Evolutionary conservation across 2,329 filamentous ascomycete species (phyloP).

Genomic region (Akanthomyces uredinophilus): DNA sequence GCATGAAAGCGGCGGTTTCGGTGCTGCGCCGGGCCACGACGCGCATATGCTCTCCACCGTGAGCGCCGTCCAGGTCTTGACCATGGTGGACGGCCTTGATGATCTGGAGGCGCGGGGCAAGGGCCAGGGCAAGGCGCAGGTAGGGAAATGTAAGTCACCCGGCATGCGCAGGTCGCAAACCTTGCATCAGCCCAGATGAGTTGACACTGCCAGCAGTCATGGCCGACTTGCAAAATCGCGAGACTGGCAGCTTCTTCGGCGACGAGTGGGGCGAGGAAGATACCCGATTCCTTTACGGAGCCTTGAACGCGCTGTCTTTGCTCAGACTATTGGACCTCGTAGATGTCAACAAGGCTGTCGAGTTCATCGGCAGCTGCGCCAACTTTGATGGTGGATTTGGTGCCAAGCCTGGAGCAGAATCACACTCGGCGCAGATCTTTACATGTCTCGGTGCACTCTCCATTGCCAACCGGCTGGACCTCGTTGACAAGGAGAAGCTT

Average conservation of each 20-base stretch:
- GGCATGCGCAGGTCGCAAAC: too few species aligned
- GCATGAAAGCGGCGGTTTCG: conserved; percentile 83
- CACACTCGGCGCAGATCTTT: conserved; percentile 92
- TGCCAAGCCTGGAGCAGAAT: conserved; percentile 82
- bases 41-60: conserved; percentile 95
- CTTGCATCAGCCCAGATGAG: conserved; percentile 11
- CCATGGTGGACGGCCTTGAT: conserved; percentile 76
- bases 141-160: conserved; percentile 68
- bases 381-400: conserved; percentile 97
- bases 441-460: conserved; percentile 84
- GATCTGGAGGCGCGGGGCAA: conserved; percentile 69
- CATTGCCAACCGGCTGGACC: conserved; percentile 75
- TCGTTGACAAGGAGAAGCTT: conserved; percentile 76
- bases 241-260: conserved; percentile 83
- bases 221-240: conserved; percentile 70
- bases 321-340: conserved; percentile 68
- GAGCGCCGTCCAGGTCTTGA: conserved; percentile 89
- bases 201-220: conserved; percentile 53
- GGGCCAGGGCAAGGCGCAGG: conserved; percentile 57
- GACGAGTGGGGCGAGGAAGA: conserved; percentile 97
- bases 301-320: conserved; percentile 83
- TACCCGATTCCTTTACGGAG: conserved; percentile 88
- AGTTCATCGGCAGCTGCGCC: conserved; percentile 73
- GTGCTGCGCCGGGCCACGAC: conserved; percentile 89
- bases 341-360: conserved; percentile 73